Percentiles rank a stretch among this genome's conserved stretches.
phyloP scores from a whole-genome alignment of 768 basidiomycete genomes.

The Mycena crocata region DNA sequence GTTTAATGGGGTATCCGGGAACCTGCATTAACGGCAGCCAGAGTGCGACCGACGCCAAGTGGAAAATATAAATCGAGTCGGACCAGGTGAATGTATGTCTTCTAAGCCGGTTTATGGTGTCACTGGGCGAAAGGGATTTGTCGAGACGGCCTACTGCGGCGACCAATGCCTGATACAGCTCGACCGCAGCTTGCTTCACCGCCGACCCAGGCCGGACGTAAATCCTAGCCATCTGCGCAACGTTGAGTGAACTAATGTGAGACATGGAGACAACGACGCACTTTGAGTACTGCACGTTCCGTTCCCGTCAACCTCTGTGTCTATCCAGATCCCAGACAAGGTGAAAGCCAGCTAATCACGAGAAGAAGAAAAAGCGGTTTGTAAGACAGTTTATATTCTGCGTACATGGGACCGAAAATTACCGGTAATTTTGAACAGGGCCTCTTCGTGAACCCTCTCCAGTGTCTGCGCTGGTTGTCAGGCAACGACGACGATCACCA shows the following conservation, averaged over 20 bases:
- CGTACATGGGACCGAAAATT: too few species aligned
- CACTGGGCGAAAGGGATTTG: constrained; percentile 77
- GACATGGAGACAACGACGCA: not conserved
- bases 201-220: constrained; percentile 18
- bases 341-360: too few species aligned
- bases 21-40: constrained; percentile 81
- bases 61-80: constrained; percentile 75
- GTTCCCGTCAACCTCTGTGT: not conserved
- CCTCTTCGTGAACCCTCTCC: too few species aligned
- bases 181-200: constrained; percentile 8
- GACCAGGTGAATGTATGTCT: constrained; percentile 65
- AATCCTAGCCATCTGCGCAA: constrained; percentile 27
- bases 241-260: not conserved
- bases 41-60: constrained; percentile 70
- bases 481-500: too few species aligned
- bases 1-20: constrained; percentile 79
- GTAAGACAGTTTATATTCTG: too few species aligned
- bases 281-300: constrained; percentile 1
- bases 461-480: too few species aligned
- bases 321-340: too few species aligned
- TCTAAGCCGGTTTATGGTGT: constrained; percentile 70
- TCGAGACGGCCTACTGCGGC: constrained; percentile 78
- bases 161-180: constrained; percentile 58
- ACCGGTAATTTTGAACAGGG: too few species aligned
- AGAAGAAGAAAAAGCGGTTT: too few species aligned